Evolutionary conservation across 2,329 filamentous ascomycete genomes (phyloP).

Genomic region (Cephalotrichum gorgonifer): DNA sequence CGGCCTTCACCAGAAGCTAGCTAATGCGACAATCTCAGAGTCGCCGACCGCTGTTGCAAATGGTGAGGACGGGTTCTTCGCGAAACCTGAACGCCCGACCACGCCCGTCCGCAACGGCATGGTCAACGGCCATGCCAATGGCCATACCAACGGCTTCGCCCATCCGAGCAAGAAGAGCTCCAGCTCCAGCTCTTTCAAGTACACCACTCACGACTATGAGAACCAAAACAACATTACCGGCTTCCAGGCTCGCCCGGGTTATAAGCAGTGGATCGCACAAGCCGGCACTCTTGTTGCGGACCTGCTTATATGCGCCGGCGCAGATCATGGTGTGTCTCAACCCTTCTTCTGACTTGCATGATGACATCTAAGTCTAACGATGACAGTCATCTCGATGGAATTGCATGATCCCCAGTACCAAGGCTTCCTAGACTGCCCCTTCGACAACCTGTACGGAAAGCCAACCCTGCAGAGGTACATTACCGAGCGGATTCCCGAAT

Average conservation of each 20-base stretch:
- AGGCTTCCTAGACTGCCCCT: conserved; percentile 96
- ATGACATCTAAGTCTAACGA: background rate
- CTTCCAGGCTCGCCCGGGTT: conserved; percentile 76
- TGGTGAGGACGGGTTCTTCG: conserved; percentile 14
- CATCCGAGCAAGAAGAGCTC: conserved; percentile 19
- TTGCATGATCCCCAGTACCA: conserved; percentile 95
- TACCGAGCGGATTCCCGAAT: conserved; percentile 74
- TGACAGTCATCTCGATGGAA: conserved; percentile 82
- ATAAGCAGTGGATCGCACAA: conserved; percentile 98
- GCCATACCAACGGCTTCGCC: conserved; percentile 20
- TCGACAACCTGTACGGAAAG: conserved; percentile 91
- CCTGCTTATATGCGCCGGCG: conserved; percentile 86
- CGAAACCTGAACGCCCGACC: conserved; percentile 7
- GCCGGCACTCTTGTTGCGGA: conserved; percentile 92
- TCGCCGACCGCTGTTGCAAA: conserved; percentile 30
- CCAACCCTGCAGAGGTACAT: conserved; percentile 62
- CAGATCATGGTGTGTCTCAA: conserved; percentile 55
- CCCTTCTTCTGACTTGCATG: background rate
- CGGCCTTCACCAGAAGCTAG: conserved; percentile 60
- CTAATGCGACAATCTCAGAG: conserved; percentile 55
- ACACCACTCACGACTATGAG: conserved; percentile 56
- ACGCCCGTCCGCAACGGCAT: background rate
- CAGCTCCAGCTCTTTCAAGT: conserved; percentile 31
- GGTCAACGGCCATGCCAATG: conserved; percentile 12
- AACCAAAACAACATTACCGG: conserved; percentile 45